Conservation (phyloP, 2,329 filamentous ascomycete genomes). For the Diaporthe sp. region DNA sequence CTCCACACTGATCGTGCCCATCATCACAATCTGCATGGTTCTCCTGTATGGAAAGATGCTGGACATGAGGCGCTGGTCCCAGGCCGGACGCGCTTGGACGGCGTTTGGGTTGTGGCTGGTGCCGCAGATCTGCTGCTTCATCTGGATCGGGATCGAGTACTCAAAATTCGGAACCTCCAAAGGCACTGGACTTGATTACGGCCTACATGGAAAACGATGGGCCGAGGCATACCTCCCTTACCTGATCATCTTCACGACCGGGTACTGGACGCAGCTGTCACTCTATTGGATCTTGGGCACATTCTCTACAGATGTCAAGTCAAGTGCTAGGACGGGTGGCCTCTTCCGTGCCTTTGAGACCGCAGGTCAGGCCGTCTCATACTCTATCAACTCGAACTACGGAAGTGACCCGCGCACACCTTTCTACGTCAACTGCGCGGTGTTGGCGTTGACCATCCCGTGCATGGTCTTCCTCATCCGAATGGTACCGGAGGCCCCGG, state of each 20-base stretch:
- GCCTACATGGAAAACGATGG: constrained; percentile 34
- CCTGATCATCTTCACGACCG: constrained; percentile 41
- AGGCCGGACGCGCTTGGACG: constrained; percentile 47
- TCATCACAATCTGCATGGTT: constrained; percentile 48
- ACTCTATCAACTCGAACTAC: constrained; percentile 47
- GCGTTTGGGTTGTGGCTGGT: constrained; percentile 48
- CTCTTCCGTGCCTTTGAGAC: constrained; percentile 49
- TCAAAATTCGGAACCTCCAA: constrained; percentile 21
- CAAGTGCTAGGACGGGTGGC: constrained; percentile 48
- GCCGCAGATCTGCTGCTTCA: constrained; percentile 48
- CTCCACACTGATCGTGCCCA: constrained; percentile 46
- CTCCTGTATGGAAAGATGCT: constrained; percentile 41
- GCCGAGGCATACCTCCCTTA: constrained; percentile 40
- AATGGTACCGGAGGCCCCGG: constrained; percentile 37
- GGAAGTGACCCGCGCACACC: constrained; percentile 35
- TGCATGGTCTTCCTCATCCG: constrained; percentile 37
- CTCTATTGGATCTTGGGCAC: constrained; percentile 55
- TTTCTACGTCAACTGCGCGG: constrained; percentile 39
- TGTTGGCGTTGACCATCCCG: constrained; percentile 36
- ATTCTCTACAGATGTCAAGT: constrained; percentile 51
- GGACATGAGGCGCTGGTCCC: constrained; percentile 46
- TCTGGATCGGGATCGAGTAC: constrained; percentile 48
- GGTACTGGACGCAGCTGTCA: constrained; percentile 40
- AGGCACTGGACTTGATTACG: constrained; percentile 34
- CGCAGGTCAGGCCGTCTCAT: constrained; percentile 49